Base-by-base conservation (phyloP, 257 asterid genomes). In the Lycium barbarum region DNA sequence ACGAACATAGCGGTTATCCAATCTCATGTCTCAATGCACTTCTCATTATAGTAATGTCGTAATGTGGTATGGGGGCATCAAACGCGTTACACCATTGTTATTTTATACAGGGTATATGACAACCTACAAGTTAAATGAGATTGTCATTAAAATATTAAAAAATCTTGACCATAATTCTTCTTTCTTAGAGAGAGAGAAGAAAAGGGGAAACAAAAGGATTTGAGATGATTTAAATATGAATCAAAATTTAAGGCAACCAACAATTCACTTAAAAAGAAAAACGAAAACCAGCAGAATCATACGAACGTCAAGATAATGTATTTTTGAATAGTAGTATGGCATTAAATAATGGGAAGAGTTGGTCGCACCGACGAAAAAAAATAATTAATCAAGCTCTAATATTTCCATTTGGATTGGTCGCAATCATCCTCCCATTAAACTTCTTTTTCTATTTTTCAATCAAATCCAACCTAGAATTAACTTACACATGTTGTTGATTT, bases 321-420 rank as follows among this genome's bases (percentile, higher is more conserved):
- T 70, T 72, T 63, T 71, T 80, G 84, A 9, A 14, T 78, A 78
- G 51, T 51, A 49, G 22, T 47, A 45, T 35, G 13, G 3, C 76
- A 83, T 72, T 84, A 12, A 58, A 85, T 73, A 10, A 47, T 4
- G 33, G 5, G 49, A 74, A 55, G 7, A 55, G 18, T 55, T 10
- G 20, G 61, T n/a, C 55, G 8, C 88, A 88, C 84, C 88, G 88
- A 84, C 85, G 82, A 17, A 70, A 51, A 2, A 53, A 49, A 12
- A 11, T 22, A 4, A 14, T 70, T 53, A 51, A 51, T 78, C 26
- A 78, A 14, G 0, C 22, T 26, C 1, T 78, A 76, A 26, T 26
- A 59, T 67, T 79, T 62, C 35, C 18, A 14, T 40, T 9, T 11
- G 9, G 49, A 45, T 57, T 9, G 63, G 79, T 78, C 72, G 17